These are phyloP conservation scores for Chlorella sorokiniana DNA, from an alignment of 139 green algal genomes.

Conservation along the genomic window DNA sequence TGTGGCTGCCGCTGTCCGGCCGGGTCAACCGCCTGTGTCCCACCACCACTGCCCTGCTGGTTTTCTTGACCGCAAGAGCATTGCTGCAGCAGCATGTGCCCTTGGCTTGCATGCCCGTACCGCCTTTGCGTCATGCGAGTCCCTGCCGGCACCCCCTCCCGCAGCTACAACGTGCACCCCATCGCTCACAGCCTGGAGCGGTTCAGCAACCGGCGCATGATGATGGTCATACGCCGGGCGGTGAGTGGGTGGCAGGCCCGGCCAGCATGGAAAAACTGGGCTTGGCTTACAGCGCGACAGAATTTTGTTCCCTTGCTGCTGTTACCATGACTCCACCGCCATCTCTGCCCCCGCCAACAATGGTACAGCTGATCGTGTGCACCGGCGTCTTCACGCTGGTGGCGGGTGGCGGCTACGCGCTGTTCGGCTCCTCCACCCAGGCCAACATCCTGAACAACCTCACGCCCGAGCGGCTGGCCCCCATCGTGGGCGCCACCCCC, in stretches of 20 bases:
- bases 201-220: constrained; percentile 44
- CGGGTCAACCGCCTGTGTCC: background rate
- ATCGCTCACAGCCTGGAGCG: constrained; percentile 37
- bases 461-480: constrained; percentile 17
- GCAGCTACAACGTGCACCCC: constrained; percentile 50
- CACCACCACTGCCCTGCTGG: background rate
- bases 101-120: background rate
- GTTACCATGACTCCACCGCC: background rate
- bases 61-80: background rate
- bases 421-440: constrained; percentile 35
- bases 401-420: constrained; percentile 31
- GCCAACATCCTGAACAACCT: constrained; percentile 51
- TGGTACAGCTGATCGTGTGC: constrained; percentile 38
- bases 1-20: background rate
- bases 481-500: background rate
- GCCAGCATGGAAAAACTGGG: background rate
- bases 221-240: constrained; percentile 40
- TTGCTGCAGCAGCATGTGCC: background rate
- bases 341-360: no score
- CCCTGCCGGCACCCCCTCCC: background rate
- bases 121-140: background rate
- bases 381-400: constrained; percentile 42
- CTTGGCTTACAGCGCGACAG: background rate
- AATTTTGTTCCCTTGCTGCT: background rate
- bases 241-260: background rate